These are phyloP conservation scores for Oldenlandia corymbosa DNA, from an alignment of 257 asterid species.

Conservation along the genomic window DNA sequence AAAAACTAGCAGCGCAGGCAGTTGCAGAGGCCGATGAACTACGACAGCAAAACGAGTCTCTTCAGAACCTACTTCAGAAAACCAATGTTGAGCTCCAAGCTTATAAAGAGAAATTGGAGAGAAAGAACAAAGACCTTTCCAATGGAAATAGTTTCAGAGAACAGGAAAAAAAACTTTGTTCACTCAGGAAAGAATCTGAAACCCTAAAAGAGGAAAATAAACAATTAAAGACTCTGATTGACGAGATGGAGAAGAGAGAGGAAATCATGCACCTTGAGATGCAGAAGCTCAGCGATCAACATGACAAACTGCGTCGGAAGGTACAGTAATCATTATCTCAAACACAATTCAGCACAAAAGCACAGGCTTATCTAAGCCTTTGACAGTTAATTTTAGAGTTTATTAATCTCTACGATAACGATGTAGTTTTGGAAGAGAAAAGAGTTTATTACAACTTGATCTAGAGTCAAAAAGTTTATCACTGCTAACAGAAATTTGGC, in stretches of 20 bases:
- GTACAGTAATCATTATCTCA: conserved; percentile 36
- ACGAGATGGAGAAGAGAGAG: conserved; percentile 54
- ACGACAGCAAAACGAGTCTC: conserved; percentile 42
- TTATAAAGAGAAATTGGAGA: conserved; percentile 36
- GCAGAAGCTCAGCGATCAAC: conserved; percentile 44
- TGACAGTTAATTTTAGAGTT: conserved; percentile 1
- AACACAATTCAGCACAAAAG: neutral
- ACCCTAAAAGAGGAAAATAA: conserved; percentile 37
- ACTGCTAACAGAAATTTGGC: neutral
- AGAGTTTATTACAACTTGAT: neutral
- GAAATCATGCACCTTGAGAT: conserved; percentile 58
- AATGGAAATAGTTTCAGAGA: conserved; percentile 17
- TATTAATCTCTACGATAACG: neutral
- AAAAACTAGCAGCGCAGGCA: conserved; percentile 49
- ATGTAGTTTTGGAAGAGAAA: neutral
- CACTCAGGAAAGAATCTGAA: conserved; percentile 53
- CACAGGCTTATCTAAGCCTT: neutral
- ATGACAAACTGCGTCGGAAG: conserved; percentile 44
- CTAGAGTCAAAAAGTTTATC: neutral
- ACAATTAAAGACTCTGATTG: conserved; percentile 48
- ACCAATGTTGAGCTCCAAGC: conserved; percentile 43
- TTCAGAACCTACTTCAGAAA: conserved; percentile 58
- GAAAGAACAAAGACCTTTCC: conserved; percentile 20
- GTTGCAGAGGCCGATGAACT: conserved; percentile 51
- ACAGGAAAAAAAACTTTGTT: conserved; percentile 41